Evolutionary conservation across 1,139 yeast genomes (phyloP), one percentile per base, ranked within the genome.

Genomic region (Suhomyces bribrorum): DNA sequence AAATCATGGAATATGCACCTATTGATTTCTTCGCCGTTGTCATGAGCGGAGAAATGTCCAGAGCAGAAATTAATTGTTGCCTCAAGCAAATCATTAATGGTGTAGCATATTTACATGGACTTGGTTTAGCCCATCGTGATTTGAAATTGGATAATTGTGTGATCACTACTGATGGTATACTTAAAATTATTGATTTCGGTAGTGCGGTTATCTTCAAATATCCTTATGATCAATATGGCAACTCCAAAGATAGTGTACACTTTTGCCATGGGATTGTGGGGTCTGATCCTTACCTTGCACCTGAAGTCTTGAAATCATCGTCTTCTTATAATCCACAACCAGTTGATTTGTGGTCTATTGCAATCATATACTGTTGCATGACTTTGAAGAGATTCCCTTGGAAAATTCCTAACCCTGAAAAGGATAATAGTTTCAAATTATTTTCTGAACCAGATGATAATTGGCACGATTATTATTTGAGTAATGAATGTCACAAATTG

Each of bases 1-100:
- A 94, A 62, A 90, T 94, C 34, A 92, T 94, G 98, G 98, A 94
- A 60, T 94, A 87, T 59, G 94, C 97, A 43, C 97, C 96, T 14
- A 86, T 85, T 43, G 99, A 94, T 63, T 85, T 90, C 59, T 94
- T 94, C 66, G 96, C 97, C 2, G 90, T 92, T 34, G 98, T 94
- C 29, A 94, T 94, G 99, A 85, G 95, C 36, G 96, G 96, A 30
- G 79, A 83, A 52, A 89, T 94, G 97, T 71, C 86, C 12, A 73
- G 84, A 48, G 79, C 76, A 34, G 97, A 94, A 61, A 79, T 92
- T 24, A 83, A 86, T 54, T 90, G 97, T 57, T 87, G 96, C 57
- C 81, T 90, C 56, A 86, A 83, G 56, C 98, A 94, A 64, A 77
- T 94, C 27, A 64, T 86, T 33, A 80, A 79, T 48, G 99, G 97